phyloP scores from a whole-genome alignment of 1,284 basidiomycete genomes.

The Malassezia sp. region DNA sequence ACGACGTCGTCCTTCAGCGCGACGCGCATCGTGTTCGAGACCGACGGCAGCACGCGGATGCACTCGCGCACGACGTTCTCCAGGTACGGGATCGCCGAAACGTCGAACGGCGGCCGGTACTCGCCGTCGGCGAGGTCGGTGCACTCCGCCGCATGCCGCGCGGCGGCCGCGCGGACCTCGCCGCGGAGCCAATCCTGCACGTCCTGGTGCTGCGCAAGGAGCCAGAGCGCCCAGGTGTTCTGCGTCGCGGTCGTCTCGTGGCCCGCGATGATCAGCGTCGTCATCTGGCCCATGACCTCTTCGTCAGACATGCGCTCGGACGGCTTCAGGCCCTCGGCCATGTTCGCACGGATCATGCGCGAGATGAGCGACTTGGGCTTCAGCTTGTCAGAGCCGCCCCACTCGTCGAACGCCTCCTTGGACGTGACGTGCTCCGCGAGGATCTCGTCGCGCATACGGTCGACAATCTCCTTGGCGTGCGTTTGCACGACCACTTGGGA shows the following conservation, averaged over 20 bases:
- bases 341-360: constrained; percentile 40
- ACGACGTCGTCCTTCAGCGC: constrained; percentile 22
- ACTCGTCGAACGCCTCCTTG: constrained; percentile 27
- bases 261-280: constrained; percentile 67
- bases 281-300: constrained; percentile 64
- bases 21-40: constrained; percentile 29
- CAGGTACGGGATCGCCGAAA: constrained; percentile 26
- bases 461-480: constrained; percentile 25
- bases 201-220: constrained; percentile 57
- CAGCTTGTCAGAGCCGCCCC: background rate
- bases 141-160: constrained; percentile 8
- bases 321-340: constrained; percentile 30
- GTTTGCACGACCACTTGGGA: constrained; percentile 21
- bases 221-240: constrained; percentile 63
- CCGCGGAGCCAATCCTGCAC: constrained; percentile 51
- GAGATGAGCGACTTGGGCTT: constrained; percentile 13
- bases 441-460: constrained; percentile 26
- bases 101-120: constrained; percentile 21
- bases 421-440: constrained; percentile 19
- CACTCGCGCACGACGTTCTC: constrained; percentile 31
- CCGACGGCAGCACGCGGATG: constrained; percentile 31
- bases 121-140: constrained; percentile 17
- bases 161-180: constrained; percentile 12
- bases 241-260: constrained; percentile 69
- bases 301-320: constrained; percentile 56